Evolutionary conservation across 2,329 filamentous ascomycete genomes (phyloP).

Genomic region (Stachybotrys chartarum): DNA sequence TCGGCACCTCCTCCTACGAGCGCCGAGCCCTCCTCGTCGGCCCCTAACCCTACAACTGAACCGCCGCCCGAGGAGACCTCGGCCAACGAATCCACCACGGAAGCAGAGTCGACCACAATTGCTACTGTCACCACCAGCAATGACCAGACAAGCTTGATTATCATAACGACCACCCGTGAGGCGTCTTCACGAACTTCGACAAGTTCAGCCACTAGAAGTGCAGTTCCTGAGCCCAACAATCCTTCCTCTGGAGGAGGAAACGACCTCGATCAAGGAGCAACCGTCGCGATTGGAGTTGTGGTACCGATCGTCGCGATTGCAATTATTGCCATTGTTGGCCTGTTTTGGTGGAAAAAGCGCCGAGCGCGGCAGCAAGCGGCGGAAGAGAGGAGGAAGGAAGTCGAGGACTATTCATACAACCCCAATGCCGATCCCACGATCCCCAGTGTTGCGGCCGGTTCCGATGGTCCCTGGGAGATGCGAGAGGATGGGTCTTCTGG

Average conservation of each 20-base stretch:
- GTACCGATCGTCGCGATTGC: slow-evolving; percentile 87
- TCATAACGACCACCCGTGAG: slow-evolving; percentile 16
- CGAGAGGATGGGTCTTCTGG: slow-evolving; percentile 68
- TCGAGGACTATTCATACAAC: slow-evolving; percentile 95
- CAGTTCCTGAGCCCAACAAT: slow-evolving; percentile 19
- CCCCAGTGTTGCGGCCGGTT: slow-evolving; percentile 36
- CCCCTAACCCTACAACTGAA: slow-evolving; percentile 1
- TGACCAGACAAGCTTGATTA: slow-evolving; percentile 13
- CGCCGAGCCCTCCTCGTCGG: slow-evolving; percentile 1
- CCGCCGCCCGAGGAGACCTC: not conserved
- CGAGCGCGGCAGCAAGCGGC: slow-evolving; percentile 79
- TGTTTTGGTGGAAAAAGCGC: slow-evolving; percentile 84
- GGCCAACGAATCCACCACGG: not conserved
- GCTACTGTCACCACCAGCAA: slow-evolving; percentile 1
- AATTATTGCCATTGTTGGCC: slow-evolving; percentile 64
- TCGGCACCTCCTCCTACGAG: slow-evolving; percentile 3
- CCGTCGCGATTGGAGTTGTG: slow-evolving; percentile 87
- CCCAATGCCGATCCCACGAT: slow-evolving; percentile 91
- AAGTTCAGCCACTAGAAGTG: slow-evolving; percentile 14
- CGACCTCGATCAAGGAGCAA: slow-evolving; percentile 55
- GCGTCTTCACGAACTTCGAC: slow-evolving; percentile 5
- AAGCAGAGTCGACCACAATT: not conserved
- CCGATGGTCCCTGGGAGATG: slow-evolving; percentile 62
- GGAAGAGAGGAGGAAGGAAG: slow-evolving; percentile 87
- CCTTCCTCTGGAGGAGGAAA: slow-evolving; percentile 19